Conservation (phyloP, 106 monocot genomes). For the Apostasia shenzhenica region DNA sequence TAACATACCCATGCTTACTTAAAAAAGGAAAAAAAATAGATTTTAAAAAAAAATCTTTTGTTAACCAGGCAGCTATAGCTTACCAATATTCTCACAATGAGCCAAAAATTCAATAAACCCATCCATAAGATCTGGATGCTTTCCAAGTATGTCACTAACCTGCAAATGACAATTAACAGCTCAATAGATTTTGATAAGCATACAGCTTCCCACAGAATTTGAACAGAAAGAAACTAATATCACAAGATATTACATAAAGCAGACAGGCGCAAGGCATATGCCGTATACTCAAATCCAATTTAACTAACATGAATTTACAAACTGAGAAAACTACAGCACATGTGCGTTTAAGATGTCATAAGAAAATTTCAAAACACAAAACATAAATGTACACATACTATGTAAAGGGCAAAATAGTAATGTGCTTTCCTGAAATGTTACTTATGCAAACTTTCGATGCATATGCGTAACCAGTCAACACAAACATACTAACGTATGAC, state of each 20-base stretch:
- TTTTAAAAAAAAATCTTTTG: neutral
- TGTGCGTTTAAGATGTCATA: too few species aligned
- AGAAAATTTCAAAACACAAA: too few species aligned
- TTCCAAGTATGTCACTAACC: slow-evolving; percentile 59
- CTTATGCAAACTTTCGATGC: too few species aligned
- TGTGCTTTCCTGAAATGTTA: too few species aligned
- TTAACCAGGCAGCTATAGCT: neutral
- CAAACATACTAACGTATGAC: too few species aligned
- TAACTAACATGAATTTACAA: too few species aligned
- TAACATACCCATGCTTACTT: neutral
- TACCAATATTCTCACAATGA: slow-evolving; percentile 63
- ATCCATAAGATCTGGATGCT: slow-evolving; percentile 78
- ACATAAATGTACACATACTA: too few species aligned
- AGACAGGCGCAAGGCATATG: neutral
- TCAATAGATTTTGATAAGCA: neutral
- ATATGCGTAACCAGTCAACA: too few species aligned
- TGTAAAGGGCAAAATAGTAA: too few species aligned
- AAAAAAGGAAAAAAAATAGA: neutral
- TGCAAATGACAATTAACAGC: slow-evolving; percentile 12
- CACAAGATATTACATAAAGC: too few species aligned
- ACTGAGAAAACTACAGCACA: too few species aligned
- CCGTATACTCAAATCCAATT: too few species aligned
- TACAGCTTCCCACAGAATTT: neutral
- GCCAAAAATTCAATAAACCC: slow-evolving; percentile 61
- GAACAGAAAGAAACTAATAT: neutral